Percentiles rank a stretch among this genome's conserved stretches.
These are phyloP conservation scores for Globisporangium rhizosaccharum DNA, from an alignment of 352 stramenopile species.

Conservation along the genomic window DNA sequence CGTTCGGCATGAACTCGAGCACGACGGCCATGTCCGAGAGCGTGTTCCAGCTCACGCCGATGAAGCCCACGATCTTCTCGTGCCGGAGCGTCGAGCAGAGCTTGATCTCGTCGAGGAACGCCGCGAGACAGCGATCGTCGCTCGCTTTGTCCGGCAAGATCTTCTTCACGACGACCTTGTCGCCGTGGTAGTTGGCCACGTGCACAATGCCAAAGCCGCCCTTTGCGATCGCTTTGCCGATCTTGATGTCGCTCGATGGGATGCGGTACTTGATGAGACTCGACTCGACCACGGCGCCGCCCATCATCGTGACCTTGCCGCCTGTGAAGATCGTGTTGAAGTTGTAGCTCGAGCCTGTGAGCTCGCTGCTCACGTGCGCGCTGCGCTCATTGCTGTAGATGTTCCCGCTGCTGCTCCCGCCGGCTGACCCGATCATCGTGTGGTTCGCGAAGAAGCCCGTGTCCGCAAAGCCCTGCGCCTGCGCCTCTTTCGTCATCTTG, in stretches of 20 bases:
- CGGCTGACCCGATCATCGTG: constrained; percentile 21
- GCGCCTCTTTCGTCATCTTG: constrained; percentile 15
- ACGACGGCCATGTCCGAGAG: constrained; percentile 79
- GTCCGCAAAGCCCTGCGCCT: constrained; percentile 16
- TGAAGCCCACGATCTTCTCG: constrained; percentile 74
- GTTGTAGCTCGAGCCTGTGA: constrained; percentile 20
- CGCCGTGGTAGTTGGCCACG: constrained; percentile 51
- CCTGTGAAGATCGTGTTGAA: constrained; percentile 57
- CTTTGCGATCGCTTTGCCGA: constrained; percentile 62
- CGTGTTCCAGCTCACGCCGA: constrained; percentile 83
- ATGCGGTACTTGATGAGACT: constrained; percentile 76
- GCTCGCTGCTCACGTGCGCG: constrained; percentile 10
- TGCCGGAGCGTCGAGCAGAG: constrained; percentile 74
- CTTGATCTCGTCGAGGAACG: constrained; percentile 83
- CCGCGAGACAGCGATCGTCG: constrained; percentile 59
- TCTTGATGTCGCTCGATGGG: constrained; percentile 48
- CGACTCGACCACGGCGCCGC: constrained; percentile 45
- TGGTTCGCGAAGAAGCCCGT: constrained; percentile 51
- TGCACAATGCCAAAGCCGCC: constrained; percentile 75
- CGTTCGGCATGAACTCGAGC: constrained; percentile 76
- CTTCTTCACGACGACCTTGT: constrained; percentile 76
- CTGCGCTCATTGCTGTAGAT: constrained; percentile 10
- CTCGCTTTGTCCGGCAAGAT: constrained; percentile 77
- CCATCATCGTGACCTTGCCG: constrained; percentile 50
- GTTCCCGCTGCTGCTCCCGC: constrained; percentile 14